phyloP scores from a whole-genome alignment of 129 eudicot genomes.

The Chrysanthemum seticuspe region DNA sequence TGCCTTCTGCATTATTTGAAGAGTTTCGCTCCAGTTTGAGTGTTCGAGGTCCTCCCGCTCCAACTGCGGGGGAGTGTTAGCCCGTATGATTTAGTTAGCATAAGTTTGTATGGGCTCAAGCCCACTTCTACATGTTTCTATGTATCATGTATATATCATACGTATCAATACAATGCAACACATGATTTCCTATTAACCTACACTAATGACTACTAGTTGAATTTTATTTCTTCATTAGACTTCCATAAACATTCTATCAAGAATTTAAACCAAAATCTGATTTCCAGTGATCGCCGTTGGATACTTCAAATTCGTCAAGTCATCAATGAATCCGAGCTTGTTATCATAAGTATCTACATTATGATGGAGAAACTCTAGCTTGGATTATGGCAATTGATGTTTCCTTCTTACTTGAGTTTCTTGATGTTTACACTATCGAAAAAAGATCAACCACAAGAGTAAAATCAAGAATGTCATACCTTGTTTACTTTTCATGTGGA shows the following conservation, averaged over 20 bases:
- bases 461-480: slow-evolving; percentile 36
- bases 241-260: slow-evolving; percentile 11
- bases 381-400: slow-evolving; percentile 75
- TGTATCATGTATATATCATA: too few species aligned
- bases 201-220: not conserved
- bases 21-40: too few species aligned
- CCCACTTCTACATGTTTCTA: too few species aligned
- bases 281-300: slow-evolving; percentile 58
- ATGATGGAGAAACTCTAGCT: slow-evolving; percentile 44
- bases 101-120: too few species aligned
- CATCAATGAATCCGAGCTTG: slow-evolving; percentile 47
- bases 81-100: too few species aligned
- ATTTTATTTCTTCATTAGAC: not conserved
- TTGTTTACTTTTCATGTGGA: slow-evolving; percentile 32
- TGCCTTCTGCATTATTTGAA: too few species aligned
- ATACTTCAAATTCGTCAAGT: slow-evolving; percentile 52
- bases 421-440: slow-evolving; percentile 40
- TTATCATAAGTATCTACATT: slow-evolving; percentile 48
- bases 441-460: slow-evolving; percentile 19
- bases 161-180: too few species aligned
- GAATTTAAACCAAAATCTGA: slow-evolving; percentile 24
- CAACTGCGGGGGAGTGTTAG: too few species aligned
- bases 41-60: too few species aligned
- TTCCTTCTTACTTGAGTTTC: slow-evolving; percentile 47
- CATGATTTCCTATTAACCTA: too few species aligned